phyloP scores from a whole-genome alignment of 768 basidiomycete genomes.

The Strobilomyces echinocephalus region DNA sequence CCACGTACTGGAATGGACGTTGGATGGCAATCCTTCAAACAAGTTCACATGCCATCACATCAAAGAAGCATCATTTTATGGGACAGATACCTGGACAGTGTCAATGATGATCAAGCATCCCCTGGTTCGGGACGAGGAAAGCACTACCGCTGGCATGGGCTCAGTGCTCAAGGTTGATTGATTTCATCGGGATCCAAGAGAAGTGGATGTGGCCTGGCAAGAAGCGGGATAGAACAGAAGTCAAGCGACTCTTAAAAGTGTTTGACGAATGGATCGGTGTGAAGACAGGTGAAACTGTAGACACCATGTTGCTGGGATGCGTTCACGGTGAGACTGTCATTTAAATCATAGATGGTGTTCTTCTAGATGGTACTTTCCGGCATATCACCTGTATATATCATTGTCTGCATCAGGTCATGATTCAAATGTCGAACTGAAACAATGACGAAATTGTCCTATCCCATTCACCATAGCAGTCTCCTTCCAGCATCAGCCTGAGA shows the following conservation, averaged over 20 bases:
- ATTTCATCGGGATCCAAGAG: constrained; percentile 82
- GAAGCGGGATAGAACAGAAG: constrained; percentile 42
- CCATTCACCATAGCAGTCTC: too few species aligned
- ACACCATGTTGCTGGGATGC: constrained; percentile 63
- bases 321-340: constrained; percentile 56
- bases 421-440: too few species aligned
- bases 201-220: constrained; percentile 83
- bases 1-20: constrained; percentile 79
- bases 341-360: constrained; percentile 11
- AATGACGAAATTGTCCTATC: too few species aligned
- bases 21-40: constrained; percentile 73
- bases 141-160: neutral
- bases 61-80: constrained; percentile 88
- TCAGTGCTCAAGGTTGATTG: constrained; percentile 47
- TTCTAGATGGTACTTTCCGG: neutral
- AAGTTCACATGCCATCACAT: constrained; percentile 80
- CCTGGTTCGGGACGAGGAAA: neutral
- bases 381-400: neutral
- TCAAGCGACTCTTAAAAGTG: constrained; percentile 65
- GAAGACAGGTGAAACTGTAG: constrained; percentile 60
- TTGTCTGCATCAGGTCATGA: too few species aligned
- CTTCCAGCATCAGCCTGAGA: too few species aligned
- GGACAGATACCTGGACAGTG: constrained; percentile 65
- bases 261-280: constrained; percentile 73
- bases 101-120: constrained; percentile 65